Conservation (phyloP, 169 alveolate species). For the Cryptosporidium ryanae region DNA sequence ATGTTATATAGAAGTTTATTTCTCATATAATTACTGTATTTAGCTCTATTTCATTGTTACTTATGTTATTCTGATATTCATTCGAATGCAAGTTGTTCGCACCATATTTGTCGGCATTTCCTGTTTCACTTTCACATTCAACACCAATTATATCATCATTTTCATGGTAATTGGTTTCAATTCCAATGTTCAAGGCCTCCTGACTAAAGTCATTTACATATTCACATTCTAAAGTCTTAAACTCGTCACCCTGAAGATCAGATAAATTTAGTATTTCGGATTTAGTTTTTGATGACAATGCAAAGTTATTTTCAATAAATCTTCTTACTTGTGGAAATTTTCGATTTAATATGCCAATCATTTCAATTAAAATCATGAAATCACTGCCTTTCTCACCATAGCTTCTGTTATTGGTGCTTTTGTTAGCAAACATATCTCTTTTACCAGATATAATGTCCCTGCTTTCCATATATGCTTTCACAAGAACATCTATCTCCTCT, state of each 20-base stretch:
- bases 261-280: conserved; percentile 14
- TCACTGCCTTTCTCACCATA: background rate
- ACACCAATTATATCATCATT: background rate
- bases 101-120: no score
- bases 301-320: conserved; percentile 34
- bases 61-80: no score
- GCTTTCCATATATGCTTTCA: conserved; percentile 42
- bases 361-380: conserved; percentile 17
- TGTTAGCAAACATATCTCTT: background rate
- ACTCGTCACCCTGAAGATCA: background rate
- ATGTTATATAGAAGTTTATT: no score
- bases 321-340: conserved; percentile 28
- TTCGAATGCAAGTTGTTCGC: no score
- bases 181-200: no score
- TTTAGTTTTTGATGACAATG: conserved; percentile 14
- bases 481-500: conserved; percentile 33
- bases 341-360: conserved; percentile 36
- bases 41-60: no score
- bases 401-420: background rate
- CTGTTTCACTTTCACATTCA: background rate
- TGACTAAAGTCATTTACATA: conserved; percentile 10
- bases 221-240: conserved; percentile 11
- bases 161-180: no score
- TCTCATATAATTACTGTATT: background rate
- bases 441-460: conserved; percentile 6